Conservation (phyloP, 1,139 yeast genomes). For the Yamadazyma atlantica region DNA sequence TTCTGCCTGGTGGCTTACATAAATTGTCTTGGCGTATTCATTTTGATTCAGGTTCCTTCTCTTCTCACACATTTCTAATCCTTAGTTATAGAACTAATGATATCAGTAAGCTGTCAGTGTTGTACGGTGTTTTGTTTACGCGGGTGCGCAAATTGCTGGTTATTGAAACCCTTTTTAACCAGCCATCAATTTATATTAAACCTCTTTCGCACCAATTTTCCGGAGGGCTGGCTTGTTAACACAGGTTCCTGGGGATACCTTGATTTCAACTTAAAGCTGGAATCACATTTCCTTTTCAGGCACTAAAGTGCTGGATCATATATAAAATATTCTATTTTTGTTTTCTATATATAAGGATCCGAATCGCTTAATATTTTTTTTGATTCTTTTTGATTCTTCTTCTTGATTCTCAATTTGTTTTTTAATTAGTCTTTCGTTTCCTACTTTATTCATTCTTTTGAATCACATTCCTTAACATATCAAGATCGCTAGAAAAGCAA, state of each 20-base stretch:
- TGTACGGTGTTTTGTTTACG: too few species aligned
- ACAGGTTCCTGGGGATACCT: background rate
- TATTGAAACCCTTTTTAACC: conserved; percentile 3
- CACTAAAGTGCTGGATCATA: conserved; percentile 17
- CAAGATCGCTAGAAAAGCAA: background rate
- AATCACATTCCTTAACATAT: background rate
- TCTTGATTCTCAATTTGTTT: background rate
- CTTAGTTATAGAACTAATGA: too few species aligned
- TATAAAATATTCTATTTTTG: too few species aligned
- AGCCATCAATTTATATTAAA: conserved; percentile 6
- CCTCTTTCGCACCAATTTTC: background rate
- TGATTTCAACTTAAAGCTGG: conserved; percentile 11
- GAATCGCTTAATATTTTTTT: too few species aligned
- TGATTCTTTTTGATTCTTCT: background rate
- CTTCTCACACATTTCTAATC: too few species aligned
- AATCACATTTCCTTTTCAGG: conserved; percentile 13
- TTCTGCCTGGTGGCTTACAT: too few species aligned
- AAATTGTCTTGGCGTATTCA: too few species aligned
- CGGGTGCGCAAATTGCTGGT: conserved; percentile 3
- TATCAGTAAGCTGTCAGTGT: too few species aligned
- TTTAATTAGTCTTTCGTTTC: background rate
- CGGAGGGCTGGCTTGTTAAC: conserved; percentile 1
- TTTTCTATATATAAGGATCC: background rate
- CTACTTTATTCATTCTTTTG: background rate
- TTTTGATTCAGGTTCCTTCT: too few species aligned